Evolutionary conservation across 169 alveolate species (phyloP), one percentile per base, ranked within the genome.

Genomic region (Eimeria praecox): DNA sequence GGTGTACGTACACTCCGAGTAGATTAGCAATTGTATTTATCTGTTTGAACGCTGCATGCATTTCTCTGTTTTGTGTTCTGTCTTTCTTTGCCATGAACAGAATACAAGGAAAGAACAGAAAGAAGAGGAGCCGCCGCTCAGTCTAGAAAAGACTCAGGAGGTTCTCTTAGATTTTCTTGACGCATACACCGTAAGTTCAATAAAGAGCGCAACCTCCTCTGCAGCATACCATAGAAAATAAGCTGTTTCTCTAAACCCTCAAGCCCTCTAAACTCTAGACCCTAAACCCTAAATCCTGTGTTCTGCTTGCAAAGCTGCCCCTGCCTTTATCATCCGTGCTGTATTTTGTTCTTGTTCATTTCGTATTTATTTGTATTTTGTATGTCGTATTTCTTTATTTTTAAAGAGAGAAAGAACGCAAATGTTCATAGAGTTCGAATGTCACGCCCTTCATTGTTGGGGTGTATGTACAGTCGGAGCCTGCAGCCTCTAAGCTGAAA

Each of bases 151-250:
- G 71, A 94, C 96, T 18, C 85, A 62, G n/a, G 40, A 38, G 16
- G 49, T 94, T 14, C 96, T 94, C 33, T 14, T 66, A 18, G 96
- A 94, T 46, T 46, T 94, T 4, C 94, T 94, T 8, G 96, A 94
- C 27, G 69, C 82, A 4, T 94, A 94, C 40, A 94, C 96, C 16
- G 96, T 94, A 66, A 62, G 89, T 44, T 22, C 9, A 35, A 75
- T 8, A 10, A 20, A 35, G 12, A 22, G 2, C 4, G n/a, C 8
- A 5, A 6, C 33, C 33, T 5, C 12, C 33, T 35, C 33, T 40
- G 35, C 33, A 42, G 18, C 38, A 40, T 75, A 71, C 42, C 42
- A 71, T 6, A 71, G 14, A 16, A 24, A 30, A 24, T 38, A 71
- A 71, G 49, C 52, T 71, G 78, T 24, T 14, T 24, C 14, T 0